Evolutionary conservation across 2,329 filamentous ascomycete species (phyloP), one percentile per base, ranked within the genome.

Genomic region (Venturiaceae sp.): DNA sequence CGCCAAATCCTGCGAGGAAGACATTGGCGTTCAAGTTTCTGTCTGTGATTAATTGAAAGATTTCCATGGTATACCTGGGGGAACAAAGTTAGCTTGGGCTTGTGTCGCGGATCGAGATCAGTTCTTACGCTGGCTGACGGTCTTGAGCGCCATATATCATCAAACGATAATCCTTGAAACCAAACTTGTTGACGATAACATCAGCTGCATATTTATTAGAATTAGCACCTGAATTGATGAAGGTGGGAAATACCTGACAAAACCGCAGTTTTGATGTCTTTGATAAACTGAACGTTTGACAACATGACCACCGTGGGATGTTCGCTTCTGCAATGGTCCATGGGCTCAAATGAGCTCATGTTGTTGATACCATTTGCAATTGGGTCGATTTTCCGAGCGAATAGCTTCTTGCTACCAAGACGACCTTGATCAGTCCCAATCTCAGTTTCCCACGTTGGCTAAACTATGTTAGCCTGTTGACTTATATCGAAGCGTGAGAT

Each of bases 281-380:
- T 84, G 64, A 64, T 75, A 64, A 74, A 75, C 60, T 77, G 54
- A 21, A 80, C 72, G 63, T 83, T 80, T 33, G 81, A 83, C 59
- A 84, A 65, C 81, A 84, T 84, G 36, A 80, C 79, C 3, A 82
- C 80, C 0, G 81, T 84, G 3, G 81, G n/a, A n/a, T n/a, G 81
- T 19, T 72, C 74, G 55, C 76, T 70, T 1, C 80, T 76, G 53
- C 75, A 62, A 82, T 79, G 57, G 77, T 80, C 74, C 34, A 82
- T 77, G 0, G 81, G 81, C 32, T 77, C 69, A 66, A 83, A 83
- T 58, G 76, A 77, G 55, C 79, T 78, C 78, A 81, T 82, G 65
- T 83, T 78, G 59, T 76, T 77, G 63, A 83, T 82, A 47, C 81
- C 81, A 64, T 83, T 83, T 62, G 83, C 80, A 21, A 83, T 79